Evolutionary conservation across 345 rosid genomes (phyloP).

Genomic region (Atalantia buxifolia): DNA sequence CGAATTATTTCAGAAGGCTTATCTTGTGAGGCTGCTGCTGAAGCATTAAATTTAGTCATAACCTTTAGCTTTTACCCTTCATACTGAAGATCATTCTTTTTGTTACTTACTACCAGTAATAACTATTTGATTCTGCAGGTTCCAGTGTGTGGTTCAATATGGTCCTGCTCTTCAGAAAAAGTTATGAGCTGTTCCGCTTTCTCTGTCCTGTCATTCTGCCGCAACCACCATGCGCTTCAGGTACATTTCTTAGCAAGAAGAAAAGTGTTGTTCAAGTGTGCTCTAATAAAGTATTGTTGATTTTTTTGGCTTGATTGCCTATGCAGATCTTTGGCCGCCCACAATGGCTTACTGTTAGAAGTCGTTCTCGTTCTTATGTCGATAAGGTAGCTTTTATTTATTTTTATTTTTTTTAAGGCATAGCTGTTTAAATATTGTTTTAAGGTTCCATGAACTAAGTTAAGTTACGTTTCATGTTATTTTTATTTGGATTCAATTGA

Average conservation of each 20-base stretch:
- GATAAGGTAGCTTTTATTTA: slow-evolving; percentile 38
- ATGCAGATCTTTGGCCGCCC: slow-evolving; percentile 80
- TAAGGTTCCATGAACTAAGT: too few relatives aligned
- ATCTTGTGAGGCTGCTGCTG: slow-evolving; percentile 54
- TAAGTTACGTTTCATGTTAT: too few relatives aligned
- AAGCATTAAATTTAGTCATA: background rate
- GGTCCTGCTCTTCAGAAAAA: slow-evolving; percentile 80
- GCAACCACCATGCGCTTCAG: slow-evolving; percentile 87
- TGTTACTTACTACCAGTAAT: background rate
- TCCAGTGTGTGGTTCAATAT: slow-evolving; percentile 83
- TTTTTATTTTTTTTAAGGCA: too few relatives aligned
- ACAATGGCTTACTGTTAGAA: slow-evolving; percentile 77
- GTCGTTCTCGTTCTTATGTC: slow-evolving; percentile 67
- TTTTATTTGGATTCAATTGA: too few relatives aligned
- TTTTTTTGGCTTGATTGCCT: background rate
- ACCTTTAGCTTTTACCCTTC: background rate
- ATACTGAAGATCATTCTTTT: background rate
- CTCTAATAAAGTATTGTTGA: background rate
- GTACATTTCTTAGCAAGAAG: slow-evolving; percentile 21
- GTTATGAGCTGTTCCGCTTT: slow-evolving; percentile 77
- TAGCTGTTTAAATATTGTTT: too few relatives aligned
- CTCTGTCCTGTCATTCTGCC: slow-evolving; percentile 81
- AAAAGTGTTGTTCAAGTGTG: background rate
- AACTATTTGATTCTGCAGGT: slow-evolving; percentile 34
- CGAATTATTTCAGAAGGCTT: slow-evolving; percentile 75